Evolutionary conservation across 495 filamentous ascomycete species (phyloP).

Genomic region (Xylaria palmicola): DNA sequence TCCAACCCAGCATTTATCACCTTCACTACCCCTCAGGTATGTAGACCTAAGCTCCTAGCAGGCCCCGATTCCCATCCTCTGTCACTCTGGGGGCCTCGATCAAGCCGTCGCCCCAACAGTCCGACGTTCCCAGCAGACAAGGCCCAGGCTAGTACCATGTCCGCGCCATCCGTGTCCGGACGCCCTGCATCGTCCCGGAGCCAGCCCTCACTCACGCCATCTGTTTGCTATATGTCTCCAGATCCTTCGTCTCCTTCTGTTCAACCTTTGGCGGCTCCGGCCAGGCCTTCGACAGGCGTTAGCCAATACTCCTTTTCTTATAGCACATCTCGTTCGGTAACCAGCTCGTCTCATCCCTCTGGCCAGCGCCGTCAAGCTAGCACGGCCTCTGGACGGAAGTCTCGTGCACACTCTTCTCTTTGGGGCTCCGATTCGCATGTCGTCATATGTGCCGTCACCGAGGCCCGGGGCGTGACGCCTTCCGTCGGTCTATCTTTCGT

Average conservation of each 20-base stretch:
- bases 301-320: conserved; percentile 18
- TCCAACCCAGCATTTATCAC: no score
- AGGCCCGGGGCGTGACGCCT: conserved; percentile 80
- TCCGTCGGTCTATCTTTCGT: conserved; percentile 89
- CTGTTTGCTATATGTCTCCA: conserved; percentile 18
- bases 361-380: conserved; percentile 24
- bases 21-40: no score
- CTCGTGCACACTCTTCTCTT: conserved; percentile 66
- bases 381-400: conserved; percentile 45
- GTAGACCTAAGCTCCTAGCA: no score
- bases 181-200: neutral
- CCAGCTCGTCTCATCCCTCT: conserved; percentile 20
- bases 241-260: conserved; percentile 17
- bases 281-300: conserved; percentile 13
- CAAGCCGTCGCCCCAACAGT: no score
- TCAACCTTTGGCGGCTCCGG: neutral
- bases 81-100: no score
- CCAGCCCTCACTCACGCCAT: neutral
- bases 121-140: no score
- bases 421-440: conserved; percentile 61
- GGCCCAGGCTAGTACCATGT: neutral
- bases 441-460: conserved; percentile 86
- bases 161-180: neutral
- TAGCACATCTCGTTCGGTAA: conserved; percentile 22
- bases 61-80: no score